Conservation (phyloP, 495 filamentous ascomycete species). For the Poronia punctata region DNA sequence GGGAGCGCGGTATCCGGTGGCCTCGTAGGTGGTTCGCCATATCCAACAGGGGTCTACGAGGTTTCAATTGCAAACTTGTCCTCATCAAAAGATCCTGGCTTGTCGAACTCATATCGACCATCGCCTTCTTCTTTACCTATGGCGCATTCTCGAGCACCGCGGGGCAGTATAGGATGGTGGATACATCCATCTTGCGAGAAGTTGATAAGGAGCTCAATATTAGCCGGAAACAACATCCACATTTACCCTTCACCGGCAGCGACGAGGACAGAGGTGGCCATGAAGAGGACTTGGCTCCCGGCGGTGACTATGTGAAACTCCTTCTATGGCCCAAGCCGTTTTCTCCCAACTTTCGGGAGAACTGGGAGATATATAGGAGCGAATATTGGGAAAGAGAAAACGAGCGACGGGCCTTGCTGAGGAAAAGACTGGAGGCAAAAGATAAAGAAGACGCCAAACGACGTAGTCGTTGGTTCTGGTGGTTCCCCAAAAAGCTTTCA, state of each 20-base stretch:
- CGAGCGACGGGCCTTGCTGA: conserved; percentile 68
- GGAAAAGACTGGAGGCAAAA: conserved; percentile 57
- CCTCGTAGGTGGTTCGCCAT: conserved; percentile 83
- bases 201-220: conserved; percentile 43
- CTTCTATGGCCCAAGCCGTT: conserved; percentile 91
- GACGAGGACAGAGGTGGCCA: conserved; percentile 50
- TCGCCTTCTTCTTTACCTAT: conserved; percentile 71
- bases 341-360: conserved; percentile 88
- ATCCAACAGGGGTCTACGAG: conserved; percentile 81
- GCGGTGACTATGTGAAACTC: conserved; percentile 86
- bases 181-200: conserved; percentile 44
- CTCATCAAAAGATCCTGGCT: conserved; percentile 78
- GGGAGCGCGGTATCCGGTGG: conserved; percentile 92
- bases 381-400: conserved; percentile 98
- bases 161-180: conserved; percentile 60
- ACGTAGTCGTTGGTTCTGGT: conserved; percentile 77
- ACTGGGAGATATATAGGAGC: conserved; percentile 87
- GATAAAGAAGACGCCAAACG: conserved; percentile 58
- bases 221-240: conserved; percentile 32
- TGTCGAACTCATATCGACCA: conserved; percentile 61
- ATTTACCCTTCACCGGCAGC: conserved; percentile 31
- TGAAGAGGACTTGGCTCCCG: conserved; percentile 80
- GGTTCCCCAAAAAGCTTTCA: conserved; percentile 50
- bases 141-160: conserved; percentile 58
- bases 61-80: conserved; percentile 93